Percentiles rank a stretch among this genome's conserved stretches.
Evolutionary conservation across 75 land plant species (phyloP).

Genomic region (Selaginella moellendorffii): DNA sequence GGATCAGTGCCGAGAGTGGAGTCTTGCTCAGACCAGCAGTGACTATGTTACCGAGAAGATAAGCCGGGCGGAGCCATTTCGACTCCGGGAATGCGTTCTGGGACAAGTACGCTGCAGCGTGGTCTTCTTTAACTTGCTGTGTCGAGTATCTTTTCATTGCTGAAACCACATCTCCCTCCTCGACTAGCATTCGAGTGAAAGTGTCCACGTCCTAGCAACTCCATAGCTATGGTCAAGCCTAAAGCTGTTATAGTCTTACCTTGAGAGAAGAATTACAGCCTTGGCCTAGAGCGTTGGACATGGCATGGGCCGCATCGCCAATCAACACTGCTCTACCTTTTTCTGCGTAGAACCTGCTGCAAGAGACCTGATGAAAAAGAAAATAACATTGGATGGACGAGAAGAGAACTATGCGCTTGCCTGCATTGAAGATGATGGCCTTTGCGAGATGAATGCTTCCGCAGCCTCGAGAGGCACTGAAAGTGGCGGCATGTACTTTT

Average conservation of each 20-base stretch:
- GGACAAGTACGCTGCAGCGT: slow-evolving; percentile 29
- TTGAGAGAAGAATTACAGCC: slow-evolving; percentile 34
- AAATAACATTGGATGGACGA: no score
- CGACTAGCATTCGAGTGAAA: slow-evolving; percentile 9
- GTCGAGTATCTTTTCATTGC: slow-evolving; percentile 23
- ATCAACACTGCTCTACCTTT: slow-evolving; percentile 25
- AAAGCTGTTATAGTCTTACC: slow-evolving; percentile 14
- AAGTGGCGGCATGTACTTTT: slow-evolving; percentile 31
- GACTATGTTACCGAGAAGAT: slow-evolving; percentile 24
- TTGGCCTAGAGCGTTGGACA: slow-evolving; percentile 35
- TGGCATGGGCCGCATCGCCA: slow-evolving; percentile 33
- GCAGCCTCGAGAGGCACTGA: slow-evolving; percentile 28
- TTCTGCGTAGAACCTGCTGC: slow-evolving; percentile 26
- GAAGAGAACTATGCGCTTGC: no score
- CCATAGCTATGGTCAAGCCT: neutral
- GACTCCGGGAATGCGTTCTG: slow-evolving; percentile 28
- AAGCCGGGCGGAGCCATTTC: slow-evolving; percentile 25
- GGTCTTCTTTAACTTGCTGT: slow-evolving; percentile 24
- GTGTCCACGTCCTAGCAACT: slow-evolving; percentile 22
- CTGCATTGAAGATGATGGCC: slow-evolving; percentile 33
- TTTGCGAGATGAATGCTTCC: slow-evolving; percentile 26
- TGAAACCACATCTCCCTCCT: slow-evolving; percentile 12
- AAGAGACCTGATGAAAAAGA: slow-evolving; percentile 25
- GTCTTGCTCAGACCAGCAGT: slow-evolving; percentile 17
- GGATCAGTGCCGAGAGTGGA: slow-evolving; percentile 20